These are phyloP conservation scores for Solanum rostratum DNA, from an alignment of 257 asterid species.

Conservation along the genomic window DNA sequence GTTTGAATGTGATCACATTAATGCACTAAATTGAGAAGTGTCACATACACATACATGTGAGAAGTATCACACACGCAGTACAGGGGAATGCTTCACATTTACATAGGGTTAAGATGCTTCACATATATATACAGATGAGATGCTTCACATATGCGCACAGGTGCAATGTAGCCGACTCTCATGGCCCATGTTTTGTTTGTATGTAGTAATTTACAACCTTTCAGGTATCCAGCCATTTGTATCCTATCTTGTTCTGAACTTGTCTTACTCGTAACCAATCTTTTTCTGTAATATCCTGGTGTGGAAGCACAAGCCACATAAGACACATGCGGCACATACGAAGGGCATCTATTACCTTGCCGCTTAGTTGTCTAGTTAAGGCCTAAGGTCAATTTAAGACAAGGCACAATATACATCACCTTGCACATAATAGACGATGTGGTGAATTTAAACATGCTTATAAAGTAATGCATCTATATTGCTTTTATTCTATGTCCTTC, in stretches of 20 bases:
- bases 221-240: background rate
- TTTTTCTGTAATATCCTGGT: background rate
- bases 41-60: background rate
- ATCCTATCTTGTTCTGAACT: background rate
- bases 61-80: background rate
- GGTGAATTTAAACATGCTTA: background rate
- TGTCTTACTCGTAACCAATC: background rate
- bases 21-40: background rate
- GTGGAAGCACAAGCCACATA: background rate
- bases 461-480: background rate
- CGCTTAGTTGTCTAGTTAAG: background rate
- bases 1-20: background rate
- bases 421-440: background rate
- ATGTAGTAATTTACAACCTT: background rate
- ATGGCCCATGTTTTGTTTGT: background rate
- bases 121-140: background rate
- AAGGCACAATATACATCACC: background rate
- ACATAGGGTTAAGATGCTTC: background rate
- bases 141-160: background rate
- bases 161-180: background rate
- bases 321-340: background rate
- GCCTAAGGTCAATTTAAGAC: background rate
- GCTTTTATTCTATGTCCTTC: background rate
- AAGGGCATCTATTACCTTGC: background rate
- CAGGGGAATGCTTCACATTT: too few relatives aligned